Conservation (phyloP, 176 grass and related monocot genomes). For the Cenchrus purpureus region DNA sequence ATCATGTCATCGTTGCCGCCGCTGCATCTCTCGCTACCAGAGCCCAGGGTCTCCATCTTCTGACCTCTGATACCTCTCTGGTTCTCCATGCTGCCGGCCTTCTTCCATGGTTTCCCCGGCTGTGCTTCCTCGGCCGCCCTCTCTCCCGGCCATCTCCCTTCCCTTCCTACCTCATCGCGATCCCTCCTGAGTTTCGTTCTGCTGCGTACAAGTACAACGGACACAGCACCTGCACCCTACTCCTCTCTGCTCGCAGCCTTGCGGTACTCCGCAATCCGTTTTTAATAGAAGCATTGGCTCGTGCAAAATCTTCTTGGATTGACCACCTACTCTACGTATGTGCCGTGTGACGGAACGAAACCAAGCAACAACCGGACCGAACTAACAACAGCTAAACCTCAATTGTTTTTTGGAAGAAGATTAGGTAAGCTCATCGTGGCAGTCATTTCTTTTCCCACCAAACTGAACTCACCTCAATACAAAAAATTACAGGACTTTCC, state of each 20-base stretch:
- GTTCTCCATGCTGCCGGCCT: conserved; percentile 2
- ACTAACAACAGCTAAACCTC: background rate
- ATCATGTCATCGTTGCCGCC: conserved; percentile 36
- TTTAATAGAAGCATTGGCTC: too few species aligned
- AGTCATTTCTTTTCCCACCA: conserved; percentile 33
- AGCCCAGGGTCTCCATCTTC: conserved; percentile 15
- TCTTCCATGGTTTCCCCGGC: conserved; percentile 44
- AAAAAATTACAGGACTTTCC: background rate
- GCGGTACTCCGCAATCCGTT: too few species aligned
- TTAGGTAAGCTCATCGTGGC: background rate
- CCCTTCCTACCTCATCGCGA: background rate
- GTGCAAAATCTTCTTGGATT: conserved; percentile 33
- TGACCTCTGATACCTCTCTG: conserved; percentile 4
- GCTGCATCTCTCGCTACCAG: background rate
- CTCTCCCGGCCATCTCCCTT: conserved; percentile 3
- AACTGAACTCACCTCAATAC: conserved; percentile 4
- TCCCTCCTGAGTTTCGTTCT: background rate
- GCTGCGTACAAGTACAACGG: background rate
- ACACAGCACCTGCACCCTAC: background rate
- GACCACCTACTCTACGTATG: conserved; percentile 34
- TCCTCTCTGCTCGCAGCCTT: background rate
- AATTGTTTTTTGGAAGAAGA: background rate
- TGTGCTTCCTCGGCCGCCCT: background rate
- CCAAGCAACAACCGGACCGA: background rate
- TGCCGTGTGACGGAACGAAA: conserved; percentile 27